These are phyloP conservation scores for Akebia trifoliata DNA, from an alignment of 164 flowering plant genomes.

Conservation along the genomic window DNA sequence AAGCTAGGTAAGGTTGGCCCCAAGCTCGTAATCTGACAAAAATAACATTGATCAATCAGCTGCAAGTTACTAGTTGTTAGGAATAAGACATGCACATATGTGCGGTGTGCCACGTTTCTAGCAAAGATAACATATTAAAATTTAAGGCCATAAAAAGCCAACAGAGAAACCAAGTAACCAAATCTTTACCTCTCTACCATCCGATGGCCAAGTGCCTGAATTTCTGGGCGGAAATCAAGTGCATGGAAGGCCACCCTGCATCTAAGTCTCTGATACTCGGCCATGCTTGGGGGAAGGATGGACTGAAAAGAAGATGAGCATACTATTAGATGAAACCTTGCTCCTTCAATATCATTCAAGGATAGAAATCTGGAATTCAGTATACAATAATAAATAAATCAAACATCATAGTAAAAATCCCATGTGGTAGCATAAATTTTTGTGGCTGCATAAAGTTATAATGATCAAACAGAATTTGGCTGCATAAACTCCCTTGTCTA, in stretches of 20 bases:
- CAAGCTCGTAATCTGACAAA: constrained; percentile 57
- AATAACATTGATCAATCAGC: constrained; percentile 3
- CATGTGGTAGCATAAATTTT: too few species aligned
- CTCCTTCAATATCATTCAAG: background rate
- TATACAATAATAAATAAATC: too few species aligned
- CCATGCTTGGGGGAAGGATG: constrained; percentile 70
- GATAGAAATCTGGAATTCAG: too few species aligned
- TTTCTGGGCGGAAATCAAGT: constrained; percentile 78
- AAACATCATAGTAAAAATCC: too few species aligned
- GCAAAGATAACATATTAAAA: background rate
- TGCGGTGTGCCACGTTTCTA: background rate
- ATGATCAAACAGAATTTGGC: too few species aligned
- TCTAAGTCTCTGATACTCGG: constrained; percentile 84
- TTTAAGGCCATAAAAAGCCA: background rate
- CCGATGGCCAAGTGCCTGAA: constrained; percentile 59
- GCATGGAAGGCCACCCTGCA: constrained; percentile 98
- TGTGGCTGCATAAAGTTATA: too few species aligned
- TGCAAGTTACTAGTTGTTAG: background rate
- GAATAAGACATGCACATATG: constrained; percentile 1
- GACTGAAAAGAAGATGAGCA: constrained; percentile 43
- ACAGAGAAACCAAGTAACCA: background rate
- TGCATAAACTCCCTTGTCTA: too few species aligned
- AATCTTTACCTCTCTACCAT: constrained; percentile 69
- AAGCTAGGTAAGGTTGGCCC: constrained; percentile 81
- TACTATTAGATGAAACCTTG: background rate